Evolutionary conservation across 2,329 filamentous ascomycete species (phyloP), one percentile per base, ranked within the genome.

Genomic region (Dactylella cylindrospora): DNA sequence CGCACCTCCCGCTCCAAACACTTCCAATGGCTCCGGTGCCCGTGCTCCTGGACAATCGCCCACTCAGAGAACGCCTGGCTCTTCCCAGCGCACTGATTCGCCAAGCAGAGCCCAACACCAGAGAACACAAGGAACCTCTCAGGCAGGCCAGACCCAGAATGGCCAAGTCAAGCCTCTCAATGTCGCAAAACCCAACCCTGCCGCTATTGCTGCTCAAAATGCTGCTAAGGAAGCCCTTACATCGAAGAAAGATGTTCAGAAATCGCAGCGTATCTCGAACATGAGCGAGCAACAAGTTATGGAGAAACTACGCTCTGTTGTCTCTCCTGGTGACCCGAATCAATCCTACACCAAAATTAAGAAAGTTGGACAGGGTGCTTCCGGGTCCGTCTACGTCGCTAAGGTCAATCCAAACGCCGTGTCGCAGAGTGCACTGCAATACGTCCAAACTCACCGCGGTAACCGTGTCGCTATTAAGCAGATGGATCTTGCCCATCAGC

Each of bases 281-380:
- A 97, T 98, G 93, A 88, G 88, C 7, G 93, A 98, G 75, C 86
- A 81, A 66, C 91, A 98, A 73, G 93, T 98, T 54, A 98, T 98
- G 93, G 85, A 88, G 67, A 93, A 90, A 72, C 80, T 98, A 49
- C 87, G 90, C 71, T 88, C 95, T 67, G 91, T 93, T 5, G 93
- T 98, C 1, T 96, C 90, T 65, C 94, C 95, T 73, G 90, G 95
- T 62, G 90, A 95, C 71, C 93, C 93, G 47, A 86, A 94, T 69
- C 78, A 95, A 67, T 95, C 90, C 19, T 98, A 98, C 77, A 91
- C 90, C 70, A 98, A 98, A 78, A 93, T 97, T 76, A 96, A 96
- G 81, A 98, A 98, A 80, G 97, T 98, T 73, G 93, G 93, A 15
- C 93, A 98, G 73, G 93, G 93, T 75, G 93, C 93, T 52, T 98